Conservation (phyloP, 306 rosid species). For the Dicorynia guianensis region DNA sequence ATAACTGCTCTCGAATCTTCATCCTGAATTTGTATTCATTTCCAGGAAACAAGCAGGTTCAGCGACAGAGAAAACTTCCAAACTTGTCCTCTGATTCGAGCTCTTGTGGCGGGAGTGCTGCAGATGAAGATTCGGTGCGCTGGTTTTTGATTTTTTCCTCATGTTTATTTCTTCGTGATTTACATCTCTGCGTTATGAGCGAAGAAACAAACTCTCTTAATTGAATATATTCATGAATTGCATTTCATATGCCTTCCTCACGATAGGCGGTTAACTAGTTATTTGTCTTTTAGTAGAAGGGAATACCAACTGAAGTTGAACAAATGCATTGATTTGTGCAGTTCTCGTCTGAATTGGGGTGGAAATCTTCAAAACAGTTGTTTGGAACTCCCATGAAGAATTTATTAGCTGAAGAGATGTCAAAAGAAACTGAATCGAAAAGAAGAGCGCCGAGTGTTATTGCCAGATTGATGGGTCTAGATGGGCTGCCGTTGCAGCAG, state of each 20-base stretch:
- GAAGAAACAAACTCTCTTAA: constrained; percentile 19
- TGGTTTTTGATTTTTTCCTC: constrained; percentile 32
- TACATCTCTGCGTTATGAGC: background rate
- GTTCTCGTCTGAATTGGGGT: constrained; percentile 65
- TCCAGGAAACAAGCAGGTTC: constrained; percentile 64
- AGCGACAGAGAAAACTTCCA: constrained; percentile 45
- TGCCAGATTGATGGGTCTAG: constrained; percentile 99
- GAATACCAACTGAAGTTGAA: constrained; percentile 17
- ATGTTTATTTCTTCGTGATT: background rate
- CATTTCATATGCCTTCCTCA: constrained; percentile 18
- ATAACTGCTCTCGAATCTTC: constrained; percentile 35
- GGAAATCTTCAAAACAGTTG: constrained; percentile 65
- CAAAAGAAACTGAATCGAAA: constrained; percentile 57
- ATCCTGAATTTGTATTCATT: constrained; percentile 49
- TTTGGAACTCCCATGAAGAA: constrained; percentile 78
- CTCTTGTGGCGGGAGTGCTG: constrained; percentile 60
- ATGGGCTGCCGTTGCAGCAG: constrained; percentile 79
- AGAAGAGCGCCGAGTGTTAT: constrained; percentile 80
- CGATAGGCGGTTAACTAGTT: background rate
- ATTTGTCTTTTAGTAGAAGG: constrained; percentile 1
- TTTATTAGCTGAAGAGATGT: constrained; percentile 83
- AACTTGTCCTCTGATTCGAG: constrained; percentile 62
- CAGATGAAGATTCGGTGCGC: constrained; percentile 69
- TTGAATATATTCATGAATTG: background rate
- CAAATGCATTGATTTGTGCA: constrained; percentile 48